Percentiles rank a stretch among this genome's conserved stretches.
These are phyloP conservation scores for Mollisiaceae sp. DNA, from an alignment of 2,329 filamentous ascomycete genomes.

Conservation along the genomic window DNA sequence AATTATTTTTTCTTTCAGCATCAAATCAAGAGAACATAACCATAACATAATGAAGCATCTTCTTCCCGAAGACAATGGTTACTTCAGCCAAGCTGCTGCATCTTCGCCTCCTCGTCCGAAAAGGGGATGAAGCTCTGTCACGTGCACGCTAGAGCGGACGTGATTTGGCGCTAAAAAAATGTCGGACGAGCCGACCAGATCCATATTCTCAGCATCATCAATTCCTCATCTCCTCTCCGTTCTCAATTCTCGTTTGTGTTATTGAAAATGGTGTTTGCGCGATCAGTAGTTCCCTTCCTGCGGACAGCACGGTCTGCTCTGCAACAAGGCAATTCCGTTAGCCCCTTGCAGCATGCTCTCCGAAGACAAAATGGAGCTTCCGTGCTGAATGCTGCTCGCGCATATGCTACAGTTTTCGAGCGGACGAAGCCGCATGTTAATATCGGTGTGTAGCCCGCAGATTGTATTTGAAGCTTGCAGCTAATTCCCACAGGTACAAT, in stretches of 20 bases:
- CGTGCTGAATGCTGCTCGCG: slow-evolving; percentile 68
- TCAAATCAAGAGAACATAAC: too few species aligned
- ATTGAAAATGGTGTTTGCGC: slow-evolving; percentile 75
- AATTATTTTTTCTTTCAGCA: too few species aligned
- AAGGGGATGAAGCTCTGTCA: not conserved
- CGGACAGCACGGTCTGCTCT: slow-evolving; percentile 81
- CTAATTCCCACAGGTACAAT: slow-evolving; percentile 73
- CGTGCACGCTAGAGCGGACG: slow-evolving; percentile 4
- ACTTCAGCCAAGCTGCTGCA: not conserved
- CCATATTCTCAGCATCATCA: slow-evolving; percentile 17
- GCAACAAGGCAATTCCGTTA: slow-evolving; percentile 68
- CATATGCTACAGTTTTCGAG: slow-evolving; percentile 73
- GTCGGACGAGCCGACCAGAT: slow-evolving; percentile 3
- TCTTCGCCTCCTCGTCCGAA: not conserved
- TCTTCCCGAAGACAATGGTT: too few species aligned
- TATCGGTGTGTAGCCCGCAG: slow-evolving; percentile 68
- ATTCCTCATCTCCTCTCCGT: slow-evolving; percentile 20
- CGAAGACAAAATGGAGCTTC: slow-evolving; percentile 66
- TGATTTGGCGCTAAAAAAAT: slow-evolving; percentile 13
- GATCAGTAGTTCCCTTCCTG: slow-evolving; percentile 78
- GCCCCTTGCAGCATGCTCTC: slow-evolving; percentile 76
- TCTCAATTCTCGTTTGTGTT: slow-evolving; percentile 17
- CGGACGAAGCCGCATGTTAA: slow-evolving; percentile 97
- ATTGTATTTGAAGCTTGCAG: slow-evolving; percentile 10
- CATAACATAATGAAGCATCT: too few species aligned